Evolutionary conservation across 306 rosid genomes (phyloP).

Genomic region (Luffa acutangula): DNA sequence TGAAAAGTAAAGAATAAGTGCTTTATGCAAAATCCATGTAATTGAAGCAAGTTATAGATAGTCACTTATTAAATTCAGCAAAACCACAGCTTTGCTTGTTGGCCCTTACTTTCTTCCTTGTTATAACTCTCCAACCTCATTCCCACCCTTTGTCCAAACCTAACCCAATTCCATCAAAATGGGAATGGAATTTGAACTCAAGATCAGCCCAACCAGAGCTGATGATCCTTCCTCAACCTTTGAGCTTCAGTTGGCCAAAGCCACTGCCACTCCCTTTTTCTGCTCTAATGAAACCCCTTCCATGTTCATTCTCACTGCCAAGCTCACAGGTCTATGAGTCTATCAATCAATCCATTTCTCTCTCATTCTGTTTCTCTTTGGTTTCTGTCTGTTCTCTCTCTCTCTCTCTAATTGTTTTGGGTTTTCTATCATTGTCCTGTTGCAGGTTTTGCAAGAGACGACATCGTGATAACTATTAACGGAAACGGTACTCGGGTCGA

Average conservation of each 20-base stretch:
- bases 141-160: neutral
- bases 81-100: neutral
- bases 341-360: neutral
- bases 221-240: slow-evolving; percentile 24
- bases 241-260: slow-evolving; percentile 35
- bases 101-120: neutral
- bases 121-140: neutral
- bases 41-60: neutral
- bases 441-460: neutral
- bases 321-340: slow-evolving; percentile 45
- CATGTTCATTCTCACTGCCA: slow-evolving; percentile 51
- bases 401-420: neutral
- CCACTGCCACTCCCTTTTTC: slow-evolving; percentile 32
- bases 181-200: slow-evolving; percentile 67
- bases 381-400: neutral
- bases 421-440: neutral
- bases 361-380: neutral
- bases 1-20: slow-evolving; percentile 53
- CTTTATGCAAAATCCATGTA: slow-evolving; percentile 22
- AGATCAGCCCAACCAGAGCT: slow-evolving; percentile 40
- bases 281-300: slow-evolving; percentile 39
- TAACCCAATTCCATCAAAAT: slow-evolving; percentile 13
- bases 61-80: neutral
- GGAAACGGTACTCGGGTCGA: neutral
- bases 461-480: neutral